phyloP scores from a whole-genome alignment of 345 rosid species.

The Eucalyptus decipiens region DNA sequence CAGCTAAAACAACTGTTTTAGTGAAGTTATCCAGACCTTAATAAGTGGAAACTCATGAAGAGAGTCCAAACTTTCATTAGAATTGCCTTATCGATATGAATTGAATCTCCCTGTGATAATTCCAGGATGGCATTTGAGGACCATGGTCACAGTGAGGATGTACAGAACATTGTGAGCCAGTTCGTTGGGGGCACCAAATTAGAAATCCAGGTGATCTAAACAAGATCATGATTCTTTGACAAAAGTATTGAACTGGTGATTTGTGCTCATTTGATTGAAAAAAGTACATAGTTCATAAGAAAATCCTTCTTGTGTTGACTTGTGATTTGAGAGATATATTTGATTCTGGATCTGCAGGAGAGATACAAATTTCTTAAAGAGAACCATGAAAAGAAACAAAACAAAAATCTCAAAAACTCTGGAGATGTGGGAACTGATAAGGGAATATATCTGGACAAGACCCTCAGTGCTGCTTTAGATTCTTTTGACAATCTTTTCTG shows the following conservation, averaged over 20 bases:
- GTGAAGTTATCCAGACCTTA: not conserved
- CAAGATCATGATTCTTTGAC: not conserved
- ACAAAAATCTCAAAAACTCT: conserved; percentile 22
- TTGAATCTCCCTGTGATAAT: not conserved
- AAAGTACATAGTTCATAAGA: not conserved
- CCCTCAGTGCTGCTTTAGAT: conserved; percentile 88
- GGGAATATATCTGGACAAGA: conserved; percentile 63
- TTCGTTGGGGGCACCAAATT: conserved; percentile 50
- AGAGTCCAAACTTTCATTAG: not conserved
- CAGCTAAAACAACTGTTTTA: not conserved
- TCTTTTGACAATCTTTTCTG: conserved; percentile 98
- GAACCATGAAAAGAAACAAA: conserved; percentile 21
- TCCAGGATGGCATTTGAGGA: conserved; percentile 76
- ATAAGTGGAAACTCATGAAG: not conserved
- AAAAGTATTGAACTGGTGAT: not conserved
- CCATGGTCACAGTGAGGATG: conserved; percentile 64
- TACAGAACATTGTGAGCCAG: conserved; percentile 43
- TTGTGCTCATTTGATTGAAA: not conserved
- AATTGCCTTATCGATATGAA: conserved; percentile 3
- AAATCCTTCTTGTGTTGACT: not conserved
- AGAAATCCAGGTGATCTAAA: conserved; percentile 52
- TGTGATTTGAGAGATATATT: not conserved
- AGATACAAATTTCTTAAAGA: conserved; percentile 51
- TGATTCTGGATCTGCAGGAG: conserved; percentile 44
- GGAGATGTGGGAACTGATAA: conserved; percentile 29